A percentile compares a stretch with the other conserved stretches of the same genome.
Conservation (phyloP, 2,329 filamentous ascomycete species). For the Chalaropsis ovoidea region DNA sequence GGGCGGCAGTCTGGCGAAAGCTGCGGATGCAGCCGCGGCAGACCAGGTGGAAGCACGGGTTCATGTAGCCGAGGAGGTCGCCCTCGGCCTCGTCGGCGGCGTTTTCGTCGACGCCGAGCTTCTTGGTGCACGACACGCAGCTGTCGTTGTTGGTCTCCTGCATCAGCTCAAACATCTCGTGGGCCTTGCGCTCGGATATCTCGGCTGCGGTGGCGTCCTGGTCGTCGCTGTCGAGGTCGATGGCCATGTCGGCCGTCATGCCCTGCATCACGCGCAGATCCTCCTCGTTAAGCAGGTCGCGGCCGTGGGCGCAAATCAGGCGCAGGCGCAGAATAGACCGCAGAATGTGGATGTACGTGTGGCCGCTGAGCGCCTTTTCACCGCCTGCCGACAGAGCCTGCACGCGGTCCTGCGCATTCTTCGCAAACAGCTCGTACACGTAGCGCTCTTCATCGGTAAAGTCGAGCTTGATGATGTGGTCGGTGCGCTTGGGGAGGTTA, state of each 20-base stretch:
- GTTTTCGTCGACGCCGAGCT: slow-evolving; percentile 47
- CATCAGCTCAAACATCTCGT: slow-evolving; percentile 77
- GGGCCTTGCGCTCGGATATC: slow-evolving; percentile 61
- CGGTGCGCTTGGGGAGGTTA: slow-evolving; percentile 62
- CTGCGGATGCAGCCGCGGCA: slow-evolving; percentile 61
- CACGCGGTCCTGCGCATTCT: slow-evolving; percentile 70
- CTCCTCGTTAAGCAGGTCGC: slow-evolving; percentile 74
- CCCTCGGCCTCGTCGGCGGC: slow-evolving; percentile 52
- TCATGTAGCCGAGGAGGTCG: slow-evolving; percentile 65
- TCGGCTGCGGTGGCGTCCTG: slow-evolving; percentile 45
- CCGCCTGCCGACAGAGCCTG: slow-evolving; percentile 54
- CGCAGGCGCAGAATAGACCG: slow-evolving; percentile 84
- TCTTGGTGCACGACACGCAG: slow-evolving; percentile 60
- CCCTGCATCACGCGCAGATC: slow-evolving; percentile 74
- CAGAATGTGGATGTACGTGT: slow-evolving; percentile 86
- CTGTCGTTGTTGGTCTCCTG: slow-evolving; percentile 66
- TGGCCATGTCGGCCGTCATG: slow-evolving; percentile 71
- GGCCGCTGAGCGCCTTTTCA: slow-evolving; percentile 61
- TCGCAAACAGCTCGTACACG: slow-evolving; percentile 76
- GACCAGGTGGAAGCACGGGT: slow-evolving; percentile 76
- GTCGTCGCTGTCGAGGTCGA: slow-evolving; percentile 75
- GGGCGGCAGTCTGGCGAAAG: slow-evolving; percentile 46
- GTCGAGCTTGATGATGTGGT: slow-evolving; percentile 61
- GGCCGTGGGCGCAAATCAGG: slow-evolving; percentile 87
- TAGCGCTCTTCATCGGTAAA: slow-evolving; percentile 66